Evolutionary conservation across 2,329 filamentous ascomycete species (phyloP).

Genomic region (Monosporascus ibericus): DNA sequence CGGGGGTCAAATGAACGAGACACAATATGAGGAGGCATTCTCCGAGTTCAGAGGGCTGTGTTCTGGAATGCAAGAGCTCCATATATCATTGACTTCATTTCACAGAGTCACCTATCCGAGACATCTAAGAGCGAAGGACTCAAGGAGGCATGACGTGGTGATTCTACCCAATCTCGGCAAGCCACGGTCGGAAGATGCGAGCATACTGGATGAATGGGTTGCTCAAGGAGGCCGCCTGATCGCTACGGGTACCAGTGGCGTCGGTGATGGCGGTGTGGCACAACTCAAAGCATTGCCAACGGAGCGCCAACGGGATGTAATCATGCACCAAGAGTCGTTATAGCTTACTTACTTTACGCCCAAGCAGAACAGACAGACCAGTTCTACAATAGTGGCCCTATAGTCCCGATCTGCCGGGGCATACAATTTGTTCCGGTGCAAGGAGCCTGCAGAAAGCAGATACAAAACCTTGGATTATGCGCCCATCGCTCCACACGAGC

Average conservation of each 20-base stretch:
- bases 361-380: neutral
- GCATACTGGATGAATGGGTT: constrained; percentile 8
- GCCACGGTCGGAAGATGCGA: neutral
- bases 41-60: constrained; percentile 11
- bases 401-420: constrained; percentile 7
- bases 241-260: constrained; percentile 6
- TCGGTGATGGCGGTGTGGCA: neutral
- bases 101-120: constrained; percentile 4
- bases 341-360: neutral
- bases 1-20: neutral
- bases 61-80: constrained; percentile 11
- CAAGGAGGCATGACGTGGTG: constrained; percentile 6
- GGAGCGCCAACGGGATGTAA: neutral
- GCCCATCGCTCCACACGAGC: neutral
- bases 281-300: neutral
- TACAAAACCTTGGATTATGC: constrained; percentile 3
- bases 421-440: constrained; percentile 9
- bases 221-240: constrained; percentile 6
- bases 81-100: constrained; percentile 11
- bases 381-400: constrained; percentile 6
- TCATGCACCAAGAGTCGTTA: neutral
- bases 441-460: constrained; percentile 1
- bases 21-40: constrained; percentile 2
- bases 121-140: neutral
- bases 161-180: constrained; percentile 9